Conservation (phyloP, 148 eudicot species). For the Mesembryanthemum crystallinum region DNA sequence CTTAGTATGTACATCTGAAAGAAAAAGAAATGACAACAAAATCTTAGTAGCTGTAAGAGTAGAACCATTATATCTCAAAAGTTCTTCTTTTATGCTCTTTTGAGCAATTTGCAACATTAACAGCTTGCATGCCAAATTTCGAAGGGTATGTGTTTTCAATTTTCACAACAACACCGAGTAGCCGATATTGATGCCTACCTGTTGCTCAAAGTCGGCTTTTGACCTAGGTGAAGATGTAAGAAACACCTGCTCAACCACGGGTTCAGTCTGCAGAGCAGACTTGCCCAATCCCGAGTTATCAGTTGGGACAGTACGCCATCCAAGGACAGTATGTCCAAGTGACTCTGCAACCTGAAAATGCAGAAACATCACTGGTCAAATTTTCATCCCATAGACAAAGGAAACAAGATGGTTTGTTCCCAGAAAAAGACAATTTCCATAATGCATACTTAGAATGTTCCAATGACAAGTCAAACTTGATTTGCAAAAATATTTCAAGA, state of each 20-base stretch:
- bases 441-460: neutral
- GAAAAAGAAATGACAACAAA: slow-evolving; percentile 17
- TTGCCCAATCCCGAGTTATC: slow-evolving; percentile 91
- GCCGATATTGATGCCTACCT: slow-evolving; percentile 37
- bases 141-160: neutral
- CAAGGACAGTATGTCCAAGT: slow-evolving; percentile 94
- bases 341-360: slow-evolving; percentile 84
- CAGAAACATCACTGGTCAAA: slow-evolving; percentile 2
- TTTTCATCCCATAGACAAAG: neutral
- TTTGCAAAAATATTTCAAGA: neutral
- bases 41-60: neutral
- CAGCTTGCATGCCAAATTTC: no score
- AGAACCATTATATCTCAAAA: neutral
- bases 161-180: neutral
- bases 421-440: neutral
- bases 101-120: neutral
- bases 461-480: neutral
- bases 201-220: slow-evolving; percentile 85
- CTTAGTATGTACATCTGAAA: slow-evolving; percentile 87
- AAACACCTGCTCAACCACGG: slow-evolving; percentile 94
- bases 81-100: neutral
- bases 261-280: slow-evolving; percentile 93
- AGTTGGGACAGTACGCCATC: slow-evolving; percentile 94
- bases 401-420: neutral
- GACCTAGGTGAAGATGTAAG: slow-evolving; percentile 77